A percentile compares a stretch with the other conserved stretches of the same genome.
phyloP scores from a whole-genome alignment of 1,284 basidiomycete genomes.

The Naganishia sp. region DNA sequence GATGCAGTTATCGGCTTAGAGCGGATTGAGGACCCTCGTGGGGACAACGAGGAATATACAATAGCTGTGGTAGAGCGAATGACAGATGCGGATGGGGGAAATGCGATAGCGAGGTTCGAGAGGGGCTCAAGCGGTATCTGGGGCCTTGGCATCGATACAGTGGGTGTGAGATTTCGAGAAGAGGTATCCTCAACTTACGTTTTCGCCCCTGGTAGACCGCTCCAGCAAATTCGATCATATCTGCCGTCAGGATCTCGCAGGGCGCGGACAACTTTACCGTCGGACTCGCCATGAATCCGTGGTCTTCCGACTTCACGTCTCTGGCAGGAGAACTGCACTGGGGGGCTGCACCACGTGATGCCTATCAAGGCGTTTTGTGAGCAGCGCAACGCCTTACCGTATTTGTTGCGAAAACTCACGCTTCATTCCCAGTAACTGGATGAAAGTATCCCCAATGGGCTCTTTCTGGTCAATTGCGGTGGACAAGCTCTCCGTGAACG shows the following conservation, averaged over 20 bases:
- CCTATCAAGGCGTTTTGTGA: conserved; percentile 47
- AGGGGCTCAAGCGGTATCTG: conserved; percentile 45
- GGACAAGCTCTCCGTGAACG: conserved; percentile 39
- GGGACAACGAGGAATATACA: conserved; percentile 2
- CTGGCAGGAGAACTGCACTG: conserved; percentile 47
- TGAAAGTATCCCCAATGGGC: conserved; percentile 36
- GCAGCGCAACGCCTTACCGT: conserved; percentile 14
- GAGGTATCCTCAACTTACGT: neutral
- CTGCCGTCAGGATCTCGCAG: conserved; percentile 34
- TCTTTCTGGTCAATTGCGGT: conserved; percentile 44
- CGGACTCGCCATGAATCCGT: conserved; percentile 33
- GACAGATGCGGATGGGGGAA: conserved; percentile 14
- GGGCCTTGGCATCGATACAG: conserved; percentile 48
- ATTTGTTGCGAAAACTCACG: neutral
- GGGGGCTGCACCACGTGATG: conserved; percentile 44
- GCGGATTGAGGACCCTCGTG: conserved; percentile 11
- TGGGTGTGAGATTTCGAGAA: conserved; percentile 31
- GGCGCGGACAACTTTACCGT: conserved; percentile 14
- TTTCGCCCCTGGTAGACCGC: conserved; percentile 27
- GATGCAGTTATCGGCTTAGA: conserved; percentile 27
- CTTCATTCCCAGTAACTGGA: conserved; percentile 45
- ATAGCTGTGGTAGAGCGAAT: conserved; percentile 23
- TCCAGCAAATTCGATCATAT: conserved; percentile 39
- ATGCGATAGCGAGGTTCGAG: conserved; percentile 11
- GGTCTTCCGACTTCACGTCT: conserved; percentile 45